Percentiles rank a stretch among this genome's conserved stretches.
Conservation (phyloP, 768 basidiomycete genomes). For the Hypholoma fasciculare region DNA sequence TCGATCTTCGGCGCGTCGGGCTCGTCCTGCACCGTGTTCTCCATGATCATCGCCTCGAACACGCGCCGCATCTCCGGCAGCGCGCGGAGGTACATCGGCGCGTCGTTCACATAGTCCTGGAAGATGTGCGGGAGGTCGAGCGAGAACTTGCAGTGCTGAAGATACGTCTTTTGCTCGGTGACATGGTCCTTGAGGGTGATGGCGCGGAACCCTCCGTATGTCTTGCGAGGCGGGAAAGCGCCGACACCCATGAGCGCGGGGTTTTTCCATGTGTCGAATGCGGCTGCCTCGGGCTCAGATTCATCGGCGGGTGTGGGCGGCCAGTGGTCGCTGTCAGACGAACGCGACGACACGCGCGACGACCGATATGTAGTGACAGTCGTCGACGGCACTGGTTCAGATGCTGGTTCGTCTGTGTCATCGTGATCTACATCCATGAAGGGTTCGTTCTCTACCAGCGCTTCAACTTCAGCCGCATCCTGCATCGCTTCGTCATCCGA, state of each 20-base stretch:
- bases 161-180: conserved; percentile 31
- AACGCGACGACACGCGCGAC: not conserved
- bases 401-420: not conserved
- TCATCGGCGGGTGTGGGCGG: not conserved
- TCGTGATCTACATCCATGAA: not conserved
- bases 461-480: not conserved
- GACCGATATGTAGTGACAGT: not conserved
- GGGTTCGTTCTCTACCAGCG: not conserved
- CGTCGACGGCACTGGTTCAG: not conserved
- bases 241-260: not conserved
- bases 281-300: too few relatives aligned
- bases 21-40: conserved; percentile 68
- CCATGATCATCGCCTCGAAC: conserved; percentile 64
- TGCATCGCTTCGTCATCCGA: conserved; percentile 4
- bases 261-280: not conserved
- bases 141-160: conserved; percentile 33
- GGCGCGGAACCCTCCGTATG: conserved; percentile 33
- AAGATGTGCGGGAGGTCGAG: conserved; percentile 61
- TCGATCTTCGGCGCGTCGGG: conserved; percentile 66
- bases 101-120: conserved; percentile 65
- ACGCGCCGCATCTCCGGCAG: conserved; percentile 48
- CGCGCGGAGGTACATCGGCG: conserved; percentile 38
- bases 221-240: conserved; percentile 10
- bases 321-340: conserved; percentile 1
- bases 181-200: conserved; percentile 39